These are phyloP conservation scores for Talaromyces sp. DNA, from an alignment of 2,329 filamentous ascomycete genomes.

Conservation along the genomic window DNA sequence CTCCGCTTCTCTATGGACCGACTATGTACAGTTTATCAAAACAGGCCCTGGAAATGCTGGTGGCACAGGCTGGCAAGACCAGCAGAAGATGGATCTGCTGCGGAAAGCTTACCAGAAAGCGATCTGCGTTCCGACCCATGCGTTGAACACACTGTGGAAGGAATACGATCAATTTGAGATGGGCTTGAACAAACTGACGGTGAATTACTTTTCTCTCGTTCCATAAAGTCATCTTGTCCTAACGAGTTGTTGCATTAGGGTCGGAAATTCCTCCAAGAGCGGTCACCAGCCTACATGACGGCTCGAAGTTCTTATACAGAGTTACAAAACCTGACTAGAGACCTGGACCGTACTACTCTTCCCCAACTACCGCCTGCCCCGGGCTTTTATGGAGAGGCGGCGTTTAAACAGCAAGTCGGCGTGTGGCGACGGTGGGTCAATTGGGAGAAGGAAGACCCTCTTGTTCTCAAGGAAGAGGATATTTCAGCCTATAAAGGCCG, in stretches of 20 bases:
- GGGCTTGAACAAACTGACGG: conserved; percentile 84
- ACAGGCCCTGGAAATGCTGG: conserved; percentile 80
- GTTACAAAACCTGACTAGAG: conserved; percentile 79
- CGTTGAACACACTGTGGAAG: conserved; percentile 84
- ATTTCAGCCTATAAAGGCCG: conserved; percentile 67
- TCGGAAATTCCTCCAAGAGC: conserved; percentile 89
- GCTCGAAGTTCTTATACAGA: conserved; percentile 86
- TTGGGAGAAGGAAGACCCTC: conserved; percentile 90
- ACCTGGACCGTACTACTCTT: conserved; percentile 69
- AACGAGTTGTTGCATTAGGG: conserved; percentile 50
- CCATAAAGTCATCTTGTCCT: background rate
- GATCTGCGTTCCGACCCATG: conserved; percentile 77
- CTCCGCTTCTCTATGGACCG: conserved; percentile 83
- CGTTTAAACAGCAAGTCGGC: conserved; percentile 77
- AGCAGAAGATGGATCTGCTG: conserved; percentile 93
- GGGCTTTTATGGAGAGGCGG: conserved; percentile 80
- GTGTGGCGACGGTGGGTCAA: conserved; percentile 91
- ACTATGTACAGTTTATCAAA: conserved; percentile 92
- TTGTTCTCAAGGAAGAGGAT: conserved; percentile 82
- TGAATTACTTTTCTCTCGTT: conserved; percentile 35
- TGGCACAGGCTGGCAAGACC: conserved; percentile 87
- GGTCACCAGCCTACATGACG: conserved; percentile 91
- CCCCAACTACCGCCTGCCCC: conserved; percentile 76
- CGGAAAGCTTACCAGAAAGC: conserved; percentile 90
- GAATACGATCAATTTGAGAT: conserved; percentile 98